Evolutionary conservation across 805 yeast species (phyloP).

Genomic region (Limtongozyma cylindracea): DNA sequence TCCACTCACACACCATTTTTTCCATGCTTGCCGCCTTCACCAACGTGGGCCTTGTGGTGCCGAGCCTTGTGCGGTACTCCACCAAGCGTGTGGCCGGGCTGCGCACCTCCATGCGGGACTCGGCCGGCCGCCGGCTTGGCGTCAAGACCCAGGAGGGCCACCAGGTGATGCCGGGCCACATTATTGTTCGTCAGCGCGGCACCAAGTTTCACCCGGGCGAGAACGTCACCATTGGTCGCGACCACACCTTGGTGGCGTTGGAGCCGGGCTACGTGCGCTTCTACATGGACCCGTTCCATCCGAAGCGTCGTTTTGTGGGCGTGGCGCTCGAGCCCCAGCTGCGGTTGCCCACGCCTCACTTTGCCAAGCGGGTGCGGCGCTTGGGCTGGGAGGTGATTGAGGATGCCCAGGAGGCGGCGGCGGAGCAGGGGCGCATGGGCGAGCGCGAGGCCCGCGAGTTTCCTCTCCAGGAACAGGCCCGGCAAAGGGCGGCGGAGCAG

Average conservation of each 20-base stretch:
- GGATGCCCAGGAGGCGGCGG: constrained; percentile 31
- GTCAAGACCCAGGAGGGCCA: constrained; percentile 70
- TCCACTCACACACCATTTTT: no score
- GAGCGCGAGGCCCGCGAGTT: no score
- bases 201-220: constrained; percentile 89
- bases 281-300: constrained; percentile 91
- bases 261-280: constrained; percentile 89
- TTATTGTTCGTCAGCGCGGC: constrained; percentile 85
- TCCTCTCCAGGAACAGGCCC: no score
- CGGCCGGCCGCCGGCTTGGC: constrained; percentile 87
- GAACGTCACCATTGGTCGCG: constrained; percentile 73
- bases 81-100: constrained; percentile 91
- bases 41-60: no score
- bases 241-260: constrained; percentile 72
- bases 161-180: constrained; percentile 58
- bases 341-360: constrained; percentile 69
- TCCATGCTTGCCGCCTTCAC: no score
- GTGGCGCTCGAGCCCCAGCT: constrained; percentile 44
- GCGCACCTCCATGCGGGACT: constrained; percentile 79
- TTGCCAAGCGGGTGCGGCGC: constrained; percentile 69
- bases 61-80: constrained; percentile 49
- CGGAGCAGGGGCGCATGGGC: no score
- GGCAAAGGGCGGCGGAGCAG: no score
- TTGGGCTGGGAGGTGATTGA: constrained; percentile 42
- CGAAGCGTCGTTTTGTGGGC: constrained; percentile 75